Evolutionary conservation across 1,284 basidiomycete species (phyloP), one percentile per base, ranked within the genome.

Genomic region (Microbotryum intermedium): DNA sequence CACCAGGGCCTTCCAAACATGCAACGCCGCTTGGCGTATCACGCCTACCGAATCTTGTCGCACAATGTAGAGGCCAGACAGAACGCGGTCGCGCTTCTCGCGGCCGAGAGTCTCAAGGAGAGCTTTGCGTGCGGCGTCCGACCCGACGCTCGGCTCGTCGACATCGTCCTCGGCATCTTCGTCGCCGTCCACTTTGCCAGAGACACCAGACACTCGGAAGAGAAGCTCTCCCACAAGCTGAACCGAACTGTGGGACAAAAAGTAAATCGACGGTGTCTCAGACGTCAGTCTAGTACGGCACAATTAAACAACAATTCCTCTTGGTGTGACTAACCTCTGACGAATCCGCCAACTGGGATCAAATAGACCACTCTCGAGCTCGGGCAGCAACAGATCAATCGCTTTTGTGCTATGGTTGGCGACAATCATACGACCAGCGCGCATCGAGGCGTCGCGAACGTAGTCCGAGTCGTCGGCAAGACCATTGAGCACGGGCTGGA

Each of bases 1-100:
- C 28, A 99, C 93, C 65, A 98, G 80, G 1, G 90, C 93, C 77
- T 98, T 98, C 95, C 95, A 99, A 67, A 97, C 97, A 67, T 94
- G 91, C 58, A 94, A 84, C 0, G 94, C 90, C 4, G 90, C 84
- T 75, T 92, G 88, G 50, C 95, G 84, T 44, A 98, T 93, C 49
- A 86, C 82, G 53, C 84, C 85, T 69, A 97, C 89, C 28, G 90
- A 82, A 75, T 98, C 95, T 76, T 98, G 95, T 59, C 93, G 85
- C 59, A 93, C 86, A 68, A 98, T 82, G 76, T 94, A 99, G 60
- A 98, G 77, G 2, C 88, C 88, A 4, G 92, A 86, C 48, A 98
- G 78, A 49, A 98, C 90, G 30, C 89, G 83, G 75, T 97, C 90
- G 55, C 93, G 82, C 58, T 92, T 83, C 69, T 97, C 91, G 25